Percentiles rank a stretch among this genome's conserved stretches.
phyloP scores from a whole-genome alignment of 1,284 basidiomycete species.

The Austroboletus rostrupii region DNA sequence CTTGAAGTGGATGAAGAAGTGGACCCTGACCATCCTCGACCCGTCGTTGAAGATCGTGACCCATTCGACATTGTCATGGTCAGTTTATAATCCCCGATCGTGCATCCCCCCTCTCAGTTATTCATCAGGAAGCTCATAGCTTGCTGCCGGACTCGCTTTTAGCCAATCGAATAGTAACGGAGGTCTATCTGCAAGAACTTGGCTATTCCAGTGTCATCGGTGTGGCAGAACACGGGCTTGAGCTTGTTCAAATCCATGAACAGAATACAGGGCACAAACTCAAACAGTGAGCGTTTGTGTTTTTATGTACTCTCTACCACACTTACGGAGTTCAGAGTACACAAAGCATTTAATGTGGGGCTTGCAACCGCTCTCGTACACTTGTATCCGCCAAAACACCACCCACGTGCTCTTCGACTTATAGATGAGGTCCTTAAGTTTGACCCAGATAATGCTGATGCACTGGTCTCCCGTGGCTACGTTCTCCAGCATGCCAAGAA shows the following conservation, averaged over 20 bases:
- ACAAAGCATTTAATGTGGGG: constrained; percentile 58
- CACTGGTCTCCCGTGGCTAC: constrained; percentile 74
- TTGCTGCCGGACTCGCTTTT: constrained; percentile 61
- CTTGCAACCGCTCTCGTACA: constrained; percentile 79
- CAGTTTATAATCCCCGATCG: constrained; percentile 12
- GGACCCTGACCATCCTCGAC: constrained; percentile 29
- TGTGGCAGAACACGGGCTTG: constrained; percentile 67
- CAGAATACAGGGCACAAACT: constrained; percentile 57
- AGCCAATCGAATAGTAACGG: constrained; percentile 66
- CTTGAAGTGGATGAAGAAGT: constrained; percentile 44
- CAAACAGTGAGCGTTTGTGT: constrained; percentile 39
- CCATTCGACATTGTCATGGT: constrained; percentile 55
- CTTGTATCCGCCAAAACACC: constrained; percentile 87
- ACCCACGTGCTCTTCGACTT: constrained; percentile 71
- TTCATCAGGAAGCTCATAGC: constrained; percentile 55
- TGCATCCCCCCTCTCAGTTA: background rate
- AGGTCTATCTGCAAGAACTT: constrained; percentile 68
- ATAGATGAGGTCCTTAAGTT: constrained; percentile 67
- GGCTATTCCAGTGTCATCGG: constrained; percentile 79
- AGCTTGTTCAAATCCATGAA: constrained; percentile 56
- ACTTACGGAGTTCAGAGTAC: constrained; percentile 40
- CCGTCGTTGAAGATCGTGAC: constrained; percentile 38
- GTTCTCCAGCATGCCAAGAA: constrained; percentile 62
- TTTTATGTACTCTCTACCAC: background rate
- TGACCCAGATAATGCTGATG: constrained; percentile 60